These are phyloP conservation scores for Tubosaeta brunneosetosa DNA, from an alignment of 768 basidiomycete genomes.

Conservation along the genomic window DNA sequence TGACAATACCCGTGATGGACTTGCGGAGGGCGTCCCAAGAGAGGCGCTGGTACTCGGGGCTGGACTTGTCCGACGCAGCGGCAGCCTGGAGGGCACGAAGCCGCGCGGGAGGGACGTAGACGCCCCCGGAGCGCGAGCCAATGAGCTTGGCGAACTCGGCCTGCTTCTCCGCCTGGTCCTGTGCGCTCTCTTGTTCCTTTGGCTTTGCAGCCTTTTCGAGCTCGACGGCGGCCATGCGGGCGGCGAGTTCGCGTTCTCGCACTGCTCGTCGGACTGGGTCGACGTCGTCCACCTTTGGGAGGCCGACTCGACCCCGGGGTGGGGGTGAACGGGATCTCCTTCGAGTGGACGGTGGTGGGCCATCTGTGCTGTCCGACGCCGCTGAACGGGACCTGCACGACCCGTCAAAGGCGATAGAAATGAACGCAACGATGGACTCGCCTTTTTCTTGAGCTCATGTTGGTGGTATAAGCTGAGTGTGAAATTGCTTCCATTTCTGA, in stretches of 20 bases:
- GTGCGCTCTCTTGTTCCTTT: slow-evolving; percentile 40
- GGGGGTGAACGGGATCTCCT: slow-evolving; percentile 40
- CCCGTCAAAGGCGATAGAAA: not conserved
- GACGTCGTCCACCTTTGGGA: slow-evolving; percentile 59
- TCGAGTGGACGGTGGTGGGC: slow-evolving; percentile 38
- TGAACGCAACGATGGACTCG: not conserved
- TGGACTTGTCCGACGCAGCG: slow-evolving; percentile 75
- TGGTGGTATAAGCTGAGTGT: slow-evolving; percentile 22
- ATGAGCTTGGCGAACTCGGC: slow-evolving; percentile 89
- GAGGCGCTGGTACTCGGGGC: slow-evolving; percentile 87
- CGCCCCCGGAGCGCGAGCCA: slow-evolving; percentile 81
- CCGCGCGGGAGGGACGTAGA: slow-evolving; percentile 94
- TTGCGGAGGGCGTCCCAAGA: slow-evolving; percentile 98
- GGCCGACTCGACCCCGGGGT: slow-evolving; percentile 29
- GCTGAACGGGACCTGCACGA: slow-evolving; percentile 45
- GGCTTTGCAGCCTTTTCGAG: slow-evolving; percentile 58
- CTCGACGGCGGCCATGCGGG: slow-evolving; percentile 63
- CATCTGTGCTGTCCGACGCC: slow-evolving; percentile 32
- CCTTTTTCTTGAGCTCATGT: slow-evolving; percentile 46
- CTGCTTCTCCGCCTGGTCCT: slow-evolving; percentile 56
- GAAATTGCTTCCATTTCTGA: slow-evolving; percentile 6
- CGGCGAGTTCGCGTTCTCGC: slow-evolving; percentile 75
- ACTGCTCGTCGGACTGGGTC: slow-evolving; percentile 74
- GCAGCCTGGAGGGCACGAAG: slow-evolving; percentile 86
- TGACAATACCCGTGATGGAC: slow-evolving; percentile 98